phyloP scores from a whole-genome alignment of 2,329 filamentous ascomycete genomes.

The Nannizzia gypsea region DNA sequence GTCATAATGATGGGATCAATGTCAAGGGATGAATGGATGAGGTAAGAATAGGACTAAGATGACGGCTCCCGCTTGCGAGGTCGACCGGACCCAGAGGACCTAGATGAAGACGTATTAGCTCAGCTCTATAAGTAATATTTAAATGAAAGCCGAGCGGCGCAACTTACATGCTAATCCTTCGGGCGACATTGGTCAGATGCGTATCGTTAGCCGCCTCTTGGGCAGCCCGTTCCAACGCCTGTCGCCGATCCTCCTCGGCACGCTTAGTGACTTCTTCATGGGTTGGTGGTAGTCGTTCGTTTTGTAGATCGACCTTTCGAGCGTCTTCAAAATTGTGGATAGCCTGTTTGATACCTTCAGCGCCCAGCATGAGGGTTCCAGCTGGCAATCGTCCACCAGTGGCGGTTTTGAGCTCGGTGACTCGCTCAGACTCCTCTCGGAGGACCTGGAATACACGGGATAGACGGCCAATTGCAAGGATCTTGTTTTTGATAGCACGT shows the following conservation, averaged over 20 bases:
- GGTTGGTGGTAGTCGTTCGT: constrained; percentile 83
- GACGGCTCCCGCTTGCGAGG: constrained; percentile 24
- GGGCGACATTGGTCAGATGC: constrained; percentile 71
- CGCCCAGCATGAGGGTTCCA: constrained; percentile 93
- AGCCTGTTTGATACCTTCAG: constrained; percentile 96
- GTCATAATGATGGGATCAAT: neutral
- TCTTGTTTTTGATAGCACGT: constrained; percentile 98
- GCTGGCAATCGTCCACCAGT: constrained; percentile 84
- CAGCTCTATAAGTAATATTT: neutral
- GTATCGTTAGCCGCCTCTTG: constrained; percentile 86
- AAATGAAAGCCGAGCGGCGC: neutral
- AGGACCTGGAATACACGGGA: constrained; percentile 97
- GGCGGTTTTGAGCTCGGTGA: constrained; percentile 95
- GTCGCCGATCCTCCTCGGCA: constrained; percentile 66
- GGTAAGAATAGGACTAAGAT: neutral
- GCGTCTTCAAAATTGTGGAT: constrained; percentile 96
- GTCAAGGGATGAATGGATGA: neutral
- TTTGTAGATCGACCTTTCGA: constrained; percentile 90
- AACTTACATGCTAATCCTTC: constrained; percentile 91
- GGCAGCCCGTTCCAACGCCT: constrained; percentile 74
- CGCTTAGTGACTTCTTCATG: constrained; percentile 82
- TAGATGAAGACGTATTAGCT: constrained; percentile 12
- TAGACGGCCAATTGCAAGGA: constrained; percentile 87
- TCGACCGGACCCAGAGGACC: constrained; percentile 31
- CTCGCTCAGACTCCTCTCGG: constrained; percentile 90